Evolutionary conservation across 2,329 filamentous ascomycete species (phyloP), one percentile per base, ranked within the genome.

Genomic region (Phialemonium atrogriseum): DNA sequence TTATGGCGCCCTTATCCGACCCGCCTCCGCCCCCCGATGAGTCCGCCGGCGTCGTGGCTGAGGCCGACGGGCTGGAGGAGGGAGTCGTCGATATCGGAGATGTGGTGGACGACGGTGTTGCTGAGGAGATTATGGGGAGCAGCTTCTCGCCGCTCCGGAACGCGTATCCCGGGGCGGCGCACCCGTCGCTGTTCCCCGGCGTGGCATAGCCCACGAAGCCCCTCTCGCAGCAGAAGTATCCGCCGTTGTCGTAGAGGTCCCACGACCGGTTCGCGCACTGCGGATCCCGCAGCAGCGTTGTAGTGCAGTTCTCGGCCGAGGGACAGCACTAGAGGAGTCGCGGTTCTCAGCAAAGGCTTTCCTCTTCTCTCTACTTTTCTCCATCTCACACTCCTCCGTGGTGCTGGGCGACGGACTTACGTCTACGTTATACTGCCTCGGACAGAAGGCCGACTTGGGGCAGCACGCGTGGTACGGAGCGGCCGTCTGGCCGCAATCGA

Each of bases 121-220:
- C 38, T 42, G 39, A 43, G 40, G 39, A 32, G 41, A 38, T 39
- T 42, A 33, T n/a, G n/a, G n/a, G n/a, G n/a, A n/a, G n/a, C n/a
- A n/a, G n/a, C n/a, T n/a, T n/a, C n/a, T 24, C 22, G 5, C 22
- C 22, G 5, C 5, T 10, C 9, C 13, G 22, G 22, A 24, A 24
- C 22, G 22, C 11, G 13, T 24, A 24, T 12, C 22, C 22, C 22
- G 22, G 22, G 11, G 22, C 22, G 5, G 22, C 22, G 9, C 22
- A 24, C 10, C 22, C 22, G 10, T 24, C 22, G 10, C 22, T 24
- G 11, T 10, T 24, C 22, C 10, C 10, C 22, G 22, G 11, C 22
- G 22, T 12, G 10, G 22, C 22, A 10, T 24, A 24, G 22, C 22
- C 22, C 22, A 12, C 13, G 22, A n/a, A 24, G 5, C 22, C 22